A percentile compares a stretch with the other conserved stretches of the same genome.
Evolutionary conservation across 2,329 filamentous ascomycete genomes (phyloP).

Genomic region (Colletotrichum abscissum): DNA sequence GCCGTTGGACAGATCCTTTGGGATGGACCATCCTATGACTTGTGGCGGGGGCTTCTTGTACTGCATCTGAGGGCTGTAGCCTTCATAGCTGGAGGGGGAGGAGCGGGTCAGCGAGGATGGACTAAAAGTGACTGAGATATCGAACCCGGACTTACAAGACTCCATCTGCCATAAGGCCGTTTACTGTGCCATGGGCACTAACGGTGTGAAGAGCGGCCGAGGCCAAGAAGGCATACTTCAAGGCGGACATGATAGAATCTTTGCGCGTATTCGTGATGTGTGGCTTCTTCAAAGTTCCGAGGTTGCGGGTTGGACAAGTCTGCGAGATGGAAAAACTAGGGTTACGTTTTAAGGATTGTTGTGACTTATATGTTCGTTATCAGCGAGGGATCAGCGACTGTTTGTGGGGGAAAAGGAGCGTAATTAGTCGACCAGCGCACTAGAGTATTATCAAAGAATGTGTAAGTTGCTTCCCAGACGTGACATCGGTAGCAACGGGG

Average conservation of each 20-base stretch:
- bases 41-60: slow-evolving; percentile 41
- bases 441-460: slow-evolving; percentile 18
- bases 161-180: slow-evolving; percentile 28
- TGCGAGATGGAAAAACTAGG: not conserved
- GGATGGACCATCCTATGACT: slow-evolving; percentile 33
- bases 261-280: not conserved
- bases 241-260: slow-evolving; percentile 9
- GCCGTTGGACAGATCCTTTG: slow-evolving; percentile 41
- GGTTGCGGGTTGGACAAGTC: not conserved
- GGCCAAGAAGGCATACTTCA: slow-evolving; percentile 23
- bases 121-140: not conserved
- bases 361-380: not conserved
- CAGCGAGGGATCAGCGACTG: not conserved
- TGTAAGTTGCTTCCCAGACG: slow-evolving; percentile 6
- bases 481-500: not conserved
- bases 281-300: not conserved
- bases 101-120: slow-evolving; percentile 1
- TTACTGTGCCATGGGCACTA: slow-evolving; percentile 29
- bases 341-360: not conserved
- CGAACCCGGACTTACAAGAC: slow-evolving; percentile 21
- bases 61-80: slow-evolving; percentile 33
- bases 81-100: slow-evolving; percentile 16
- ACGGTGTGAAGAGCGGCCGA: slow-evolving; percentile 5
- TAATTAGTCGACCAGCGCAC: slow-evolving; percentile 25
- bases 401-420: slow-evolving; percentile 17